Evolutionary conservation across 768 basidiomycete species (phyloP).

Genomic region (Candolleomyces aberdarensis): DNA sequence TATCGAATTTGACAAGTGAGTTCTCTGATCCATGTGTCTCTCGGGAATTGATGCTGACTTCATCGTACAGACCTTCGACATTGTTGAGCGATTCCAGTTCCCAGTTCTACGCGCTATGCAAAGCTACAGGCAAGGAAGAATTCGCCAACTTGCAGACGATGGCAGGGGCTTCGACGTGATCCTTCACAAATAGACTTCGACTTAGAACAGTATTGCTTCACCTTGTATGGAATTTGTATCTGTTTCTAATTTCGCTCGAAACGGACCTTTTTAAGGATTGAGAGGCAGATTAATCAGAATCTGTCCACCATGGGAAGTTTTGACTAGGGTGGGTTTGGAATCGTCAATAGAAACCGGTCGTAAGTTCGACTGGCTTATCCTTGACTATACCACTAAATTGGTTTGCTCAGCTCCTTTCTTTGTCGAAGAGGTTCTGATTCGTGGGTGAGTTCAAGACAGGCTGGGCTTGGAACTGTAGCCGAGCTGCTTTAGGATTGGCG

Average conservation of each 20-base stretch:
- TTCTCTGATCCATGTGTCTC: neutral
- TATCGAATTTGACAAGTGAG: conserved; percentile 66
- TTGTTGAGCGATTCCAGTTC: conserved; percentile 56
- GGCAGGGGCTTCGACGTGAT: conserved; percentile 40
- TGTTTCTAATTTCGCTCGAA: neutral
- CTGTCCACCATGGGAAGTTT: neutral
- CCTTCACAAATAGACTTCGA: neutral
- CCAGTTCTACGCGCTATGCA: conserved; percentile 66
- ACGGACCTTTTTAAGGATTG: neutral
- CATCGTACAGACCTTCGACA: conserved; percentile 39
- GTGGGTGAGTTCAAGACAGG: neutral
- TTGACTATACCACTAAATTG: conserved; percentile 1
- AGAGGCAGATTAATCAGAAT: neutral
- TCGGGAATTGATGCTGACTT: neutral
- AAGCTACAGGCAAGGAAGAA: conserved; percentile 70
- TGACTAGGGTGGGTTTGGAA: neutral
- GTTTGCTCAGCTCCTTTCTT: neutral
- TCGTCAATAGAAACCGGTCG: conserved; percentile 1
- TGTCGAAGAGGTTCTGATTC: neutral
- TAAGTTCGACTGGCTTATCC: conserved; percentile 1
- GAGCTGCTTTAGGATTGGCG: neutral
- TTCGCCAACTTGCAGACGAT: conserved; percentile 66
- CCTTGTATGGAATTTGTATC: neutral
- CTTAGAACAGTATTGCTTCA: neutral
- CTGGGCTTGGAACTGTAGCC: neutral